Evolutionary conservation across 805 yeast genomes (phyloP), one percentile per base, ranked within the genome.

Genomic region (Danielia reshetovae): DNA sequence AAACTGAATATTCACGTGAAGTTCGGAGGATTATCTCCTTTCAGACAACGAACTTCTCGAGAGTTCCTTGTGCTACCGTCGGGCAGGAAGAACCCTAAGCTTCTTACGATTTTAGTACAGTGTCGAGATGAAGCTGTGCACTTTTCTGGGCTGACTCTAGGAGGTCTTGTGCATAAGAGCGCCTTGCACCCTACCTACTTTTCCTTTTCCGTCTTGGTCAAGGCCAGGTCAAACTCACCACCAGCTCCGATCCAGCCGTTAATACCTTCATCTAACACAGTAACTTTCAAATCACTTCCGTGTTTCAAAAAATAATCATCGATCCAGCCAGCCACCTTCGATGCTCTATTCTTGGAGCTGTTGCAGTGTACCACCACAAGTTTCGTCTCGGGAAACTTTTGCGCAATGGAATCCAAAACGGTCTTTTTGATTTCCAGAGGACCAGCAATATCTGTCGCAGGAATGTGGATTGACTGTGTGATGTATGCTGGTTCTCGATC

Each of bases 251-350:
- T 32, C 57, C 57, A 52, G n/a, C 49, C 52, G 12, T 42, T 44
- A 24, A 52, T 52, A 6, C 57, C 57, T n/a, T 44, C 49, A 22
- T 50, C 44, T 28, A 52, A 43, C 10, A 52, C 41, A 21, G 45
- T 39, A 18, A 51, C 50, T 18, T 45, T 34, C 13, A 48, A 42
- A 19, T 38, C 39, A 4, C 40, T 39, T n/a, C 43, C 43, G 10
- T 40, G 16, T n/a, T 36, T 36, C 11, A 33, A 32, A 18, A 45
- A 13, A 34, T 50, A 39, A 24, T 49, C 54, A 29, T 49, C 42
- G 21, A 51, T 43, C 54, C 55, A 51, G 7, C 57, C 55, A 2
- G 46, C 55, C 5, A 52, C 44, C 9, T 37, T 43, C 4, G 44
- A 27, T n/a, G 57, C 52, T 22, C 57, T 31, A 14, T 40, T 35